Conservation (phyloP, 2,329 filamentous ascomycete species). For the Neofusicoccum kwambonambiense region DNA sequence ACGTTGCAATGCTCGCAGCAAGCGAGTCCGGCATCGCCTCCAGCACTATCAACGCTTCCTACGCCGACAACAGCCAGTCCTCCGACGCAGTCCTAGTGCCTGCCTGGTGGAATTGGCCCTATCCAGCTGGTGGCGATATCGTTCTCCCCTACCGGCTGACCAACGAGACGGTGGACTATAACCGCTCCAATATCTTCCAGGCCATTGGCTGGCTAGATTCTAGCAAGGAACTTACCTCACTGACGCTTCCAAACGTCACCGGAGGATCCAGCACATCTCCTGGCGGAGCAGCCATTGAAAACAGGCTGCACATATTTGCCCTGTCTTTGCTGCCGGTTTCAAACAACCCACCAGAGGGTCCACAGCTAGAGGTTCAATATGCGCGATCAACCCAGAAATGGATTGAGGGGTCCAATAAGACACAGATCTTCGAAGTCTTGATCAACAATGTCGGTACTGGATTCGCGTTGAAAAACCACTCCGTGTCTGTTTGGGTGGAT, state of each 20-base stretch:
- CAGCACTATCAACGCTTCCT: conserved; percentile 38
- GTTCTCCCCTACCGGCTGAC: conserved; percentile 41
- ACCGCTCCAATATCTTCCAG: conserved; percentile 42
- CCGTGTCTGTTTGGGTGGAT: conserved; percentile 20
- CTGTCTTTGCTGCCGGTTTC: conserved; percentile 27
- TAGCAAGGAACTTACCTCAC: conserved; percentile 36
- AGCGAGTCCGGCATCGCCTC: conserved; percentile 40
- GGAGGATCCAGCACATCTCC: conserved; percentile 32
- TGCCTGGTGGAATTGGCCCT: conserved; percentile 42
- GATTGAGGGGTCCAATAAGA: conserved; percentile 32
- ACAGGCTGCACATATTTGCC: conserved; percentile 42
- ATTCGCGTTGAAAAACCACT: neutral
- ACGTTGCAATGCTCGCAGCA: conserved; percentile 42
- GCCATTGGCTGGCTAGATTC: conserved; percentile 41
- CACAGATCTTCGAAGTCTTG: conserved; percentile 32
- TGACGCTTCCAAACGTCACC: conserved; percentile 39
- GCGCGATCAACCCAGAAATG: conserved; percentile 41
- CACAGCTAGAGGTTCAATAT: conserved; percentile 33
- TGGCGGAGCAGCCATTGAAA: conserved; percentile 32
- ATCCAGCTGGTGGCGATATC: conserved; percentile 42
- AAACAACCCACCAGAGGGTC: conserved; percentile 25
- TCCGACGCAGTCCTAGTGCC: conserved; percentile 36
- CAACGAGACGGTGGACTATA: conserved; percentile 37
- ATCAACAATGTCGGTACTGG: conserved; percentile 24
- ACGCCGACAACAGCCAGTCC: conserved; percentile 37